Evolutionary conservation across 2,329 filamentous ascomycete species (phyloP).

Genomic region (Colletotrichum cereale): DNA sequence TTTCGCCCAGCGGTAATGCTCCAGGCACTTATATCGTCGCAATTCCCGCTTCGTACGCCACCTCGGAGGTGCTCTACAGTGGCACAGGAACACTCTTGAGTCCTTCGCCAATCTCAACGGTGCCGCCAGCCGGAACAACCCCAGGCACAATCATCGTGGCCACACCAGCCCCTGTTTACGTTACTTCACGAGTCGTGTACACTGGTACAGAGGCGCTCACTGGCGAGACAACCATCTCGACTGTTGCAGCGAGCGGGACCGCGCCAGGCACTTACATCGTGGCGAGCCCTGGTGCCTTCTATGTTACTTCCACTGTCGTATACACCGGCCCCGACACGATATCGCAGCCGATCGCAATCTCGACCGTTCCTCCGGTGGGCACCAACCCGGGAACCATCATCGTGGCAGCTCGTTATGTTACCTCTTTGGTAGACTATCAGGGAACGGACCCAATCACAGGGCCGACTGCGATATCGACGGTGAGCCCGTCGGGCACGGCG

Average conservation of each 20-base stretch:
- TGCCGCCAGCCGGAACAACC: conserved; percentile 22
- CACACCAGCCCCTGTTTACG: conserved; percentile 17
- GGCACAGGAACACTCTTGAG: conserved; percentile 8
- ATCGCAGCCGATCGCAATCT: conserved; percentile 2
- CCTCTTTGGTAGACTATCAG: conserved; percentile 15
- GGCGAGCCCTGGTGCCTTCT: conserved; percentile 10
- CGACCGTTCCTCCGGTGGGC: conserved; percentile 9
- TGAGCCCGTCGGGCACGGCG: conserved; percentile 20
- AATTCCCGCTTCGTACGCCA: neutral
- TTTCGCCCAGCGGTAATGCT: neutral
- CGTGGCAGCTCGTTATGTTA: conserved; percentile 26
- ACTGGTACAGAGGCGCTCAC: conserved; percentile 26
- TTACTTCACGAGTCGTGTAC: conserved; percentile 12
- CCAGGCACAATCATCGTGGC: conserved; percentile 29
- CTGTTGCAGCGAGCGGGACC: conserved; percentile 19
- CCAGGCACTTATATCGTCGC: conserved; percentile 29
- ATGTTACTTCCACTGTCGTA: conserved; percentile 4
- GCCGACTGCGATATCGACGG: conserved; percentile 24
- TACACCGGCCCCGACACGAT: conserved; percentile 13
- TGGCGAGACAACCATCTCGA: conserved; percentile 12
- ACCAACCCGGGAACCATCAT: conserved; percentile 27
- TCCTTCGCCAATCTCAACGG: conserved; percentile 24
- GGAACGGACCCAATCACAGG: conserved; percentile 23
- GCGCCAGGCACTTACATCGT: conserved; percentile 32
- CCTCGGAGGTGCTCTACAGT: conserved; percentile 8